Evolutionary conservation across 2,329 filamentous ascomycete genomes (phyloP).

Genomic region (Colletotrichum melonis): DNA sequence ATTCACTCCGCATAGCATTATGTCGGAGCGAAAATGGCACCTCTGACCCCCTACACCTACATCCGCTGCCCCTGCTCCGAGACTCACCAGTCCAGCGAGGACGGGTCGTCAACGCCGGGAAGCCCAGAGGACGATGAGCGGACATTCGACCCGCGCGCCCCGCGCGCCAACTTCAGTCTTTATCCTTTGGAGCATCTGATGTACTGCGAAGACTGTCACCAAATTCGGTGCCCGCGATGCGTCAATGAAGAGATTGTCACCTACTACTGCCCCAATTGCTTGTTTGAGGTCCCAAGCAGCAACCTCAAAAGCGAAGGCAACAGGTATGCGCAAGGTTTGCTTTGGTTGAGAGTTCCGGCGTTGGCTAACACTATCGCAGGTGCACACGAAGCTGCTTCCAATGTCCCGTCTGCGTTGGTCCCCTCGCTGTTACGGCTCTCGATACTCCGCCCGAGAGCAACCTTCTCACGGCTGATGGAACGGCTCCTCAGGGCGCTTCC

Average conservation of each 20-base stretch:
- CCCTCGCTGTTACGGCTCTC: constrained; percentile 79
- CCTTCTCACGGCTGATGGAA: constrained; percentile 56
- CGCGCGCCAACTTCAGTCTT: constrained; percentile 89
- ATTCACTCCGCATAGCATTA: constrained; percentile 1
- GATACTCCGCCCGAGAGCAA: constrained; percentile 63
- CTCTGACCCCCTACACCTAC: constrained; percentile 71
- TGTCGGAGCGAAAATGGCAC: constrained; percentile 53
- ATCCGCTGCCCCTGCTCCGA: constrained; percentile 75
- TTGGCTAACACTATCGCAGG: constrained; percentile 54
- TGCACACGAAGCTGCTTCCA: constrained; percentile 96
- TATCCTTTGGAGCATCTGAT: constrained; percentile 94
- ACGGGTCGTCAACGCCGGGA: constrained; percentile 42
- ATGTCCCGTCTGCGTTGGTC: constrained; percentile 88
- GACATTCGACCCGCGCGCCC: constrained; percentile 87
- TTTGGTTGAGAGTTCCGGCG: not conserved
- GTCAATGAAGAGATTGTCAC: constrained; percentile 93
- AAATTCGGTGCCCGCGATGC: constrained; percentile 93
- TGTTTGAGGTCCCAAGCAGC: constrained; percentile 96
- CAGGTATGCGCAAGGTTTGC: constrained; percentile 67
- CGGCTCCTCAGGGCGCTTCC: constrained; percentile 56
- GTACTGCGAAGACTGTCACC: constrained; percentile 97
- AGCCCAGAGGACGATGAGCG: constrained; percentile 76
- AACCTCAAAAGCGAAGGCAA: constrained; percentile 94
- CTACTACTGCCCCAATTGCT: constrained; percentile 93
- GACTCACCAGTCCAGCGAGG: constrained; percentile 45